Evolutionary conservation across 208 protist species (phyloP).

Genomic region (Trypanosoma boissoni): DNA sequence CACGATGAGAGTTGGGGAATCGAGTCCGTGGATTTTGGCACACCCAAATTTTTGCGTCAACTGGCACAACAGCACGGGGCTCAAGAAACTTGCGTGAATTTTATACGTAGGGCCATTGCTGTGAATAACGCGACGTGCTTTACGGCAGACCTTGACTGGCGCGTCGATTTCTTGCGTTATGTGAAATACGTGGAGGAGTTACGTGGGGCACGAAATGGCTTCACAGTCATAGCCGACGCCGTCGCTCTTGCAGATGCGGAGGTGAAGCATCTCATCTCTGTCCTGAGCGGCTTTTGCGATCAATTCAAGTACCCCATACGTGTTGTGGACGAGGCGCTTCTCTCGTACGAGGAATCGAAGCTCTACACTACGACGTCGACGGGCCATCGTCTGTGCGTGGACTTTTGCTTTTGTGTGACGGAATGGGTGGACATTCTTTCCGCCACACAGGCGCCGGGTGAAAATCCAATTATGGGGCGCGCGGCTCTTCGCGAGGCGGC

Average conservation of each 20-base stretch:
- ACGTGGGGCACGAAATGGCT: conserved; percentile 50
- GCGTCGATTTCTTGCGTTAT: conserved; percentile 52
- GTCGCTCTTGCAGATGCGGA: conserved; percentile 18
- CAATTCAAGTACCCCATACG: conserved; percentile 49
- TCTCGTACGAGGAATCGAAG: conserved; percentile 35
- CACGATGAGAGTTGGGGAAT: conserved; percentile 63
- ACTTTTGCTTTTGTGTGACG: conserved; percentile 56
- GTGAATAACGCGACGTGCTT: conserved; percentile 19
- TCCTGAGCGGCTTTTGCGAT: conserved; percentile 28
- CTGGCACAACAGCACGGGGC: conserved; percentile 20
- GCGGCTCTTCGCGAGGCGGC: conserved; percentile 50
- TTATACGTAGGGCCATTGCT: conserved; percentile 21
- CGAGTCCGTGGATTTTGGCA: conserved; percentile 42
- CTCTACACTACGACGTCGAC: conserved; percentile 30
- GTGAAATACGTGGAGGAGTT: conserved; percentile 43
- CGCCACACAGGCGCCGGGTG: neutral
- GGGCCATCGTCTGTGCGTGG: conserved; percentile 22
- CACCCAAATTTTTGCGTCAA: conserved; percentile 34
- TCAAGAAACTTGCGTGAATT: conserved; percentile 12
- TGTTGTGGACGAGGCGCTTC: conserved; percentile 46
- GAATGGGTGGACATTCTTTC: conserved; percentile 58
- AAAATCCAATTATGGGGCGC: conserved; percentile 3
- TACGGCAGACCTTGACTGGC: conserved; percentile 28
- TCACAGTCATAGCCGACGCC: conserved; percentile 46
- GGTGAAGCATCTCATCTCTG: conserved; percentile 32